Conservation (phyloP, 2,329 filamentous ascomycete species). For the Penicillium sp. region DNA sequence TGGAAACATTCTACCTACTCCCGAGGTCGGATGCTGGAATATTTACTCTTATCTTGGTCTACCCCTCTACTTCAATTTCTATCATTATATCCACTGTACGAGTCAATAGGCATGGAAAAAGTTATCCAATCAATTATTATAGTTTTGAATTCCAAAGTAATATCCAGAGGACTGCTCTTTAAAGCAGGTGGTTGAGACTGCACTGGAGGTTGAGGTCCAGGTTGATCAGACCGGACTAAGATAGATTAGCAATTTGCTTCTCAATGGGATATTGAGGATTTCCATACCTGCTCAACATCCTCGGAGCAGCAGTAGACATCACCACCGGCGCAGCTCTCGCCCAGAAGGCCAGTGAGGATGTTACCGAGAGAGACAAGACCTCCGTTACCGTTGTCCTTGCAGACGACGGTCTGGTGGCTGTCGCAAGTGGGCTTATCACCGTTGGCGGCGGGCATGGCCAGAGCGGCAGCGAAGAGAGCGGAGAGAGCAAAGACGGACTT, state of each 20-base stretch:
- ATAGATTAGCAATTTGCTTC: background rate
- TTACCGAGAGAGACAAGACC: conserved; percentile 8
- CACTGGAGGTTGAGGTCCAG: conserved; percentile 10
- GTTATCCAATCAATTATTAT: too few species aligned
- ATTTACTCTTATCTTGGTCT: too few species aligned
- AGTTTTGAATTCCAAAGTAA: too few species aligned
- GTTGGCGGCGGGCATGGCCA: background rate
- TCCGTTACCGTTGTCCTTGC: conserved; percentile 6
- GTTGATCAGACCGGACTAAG: conserved; percentile 6
- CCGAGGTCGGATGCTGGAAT: too few species aligned
- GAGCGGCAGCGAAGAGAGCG: background rate
- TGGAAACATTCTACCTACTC: too few species aligned
- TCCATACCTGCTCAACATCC: conserved; percentile 2
- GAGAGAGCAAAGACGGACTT: conserved; percentile 1
- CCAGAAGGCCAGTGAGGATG: conserved; percentile 4
- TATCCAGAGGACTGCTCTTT: too few species aligned
- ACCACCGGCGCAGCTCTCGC: conserved; percentile 4
- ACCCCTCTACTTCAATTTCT: too few species aligned
- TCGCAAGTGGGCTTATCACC: conserved; percentile 1
- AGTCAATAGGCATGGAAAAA: too few species aligned
- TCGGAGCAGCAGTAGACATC: conserved; percentile 9
- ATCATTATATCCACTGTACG: too few species aligned
- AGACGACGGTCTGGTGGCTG: conserved; percentile 5
- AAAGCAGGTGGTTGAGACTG: conserved; percentile 11
- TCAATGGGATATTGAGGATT: background rate